These are phyloP conservation scores for Hymenoscyphus fructigenus DNA, from an alignment of 2,329 filamentous ascomycete genomes.

Conservation along the genomic window DNA sequence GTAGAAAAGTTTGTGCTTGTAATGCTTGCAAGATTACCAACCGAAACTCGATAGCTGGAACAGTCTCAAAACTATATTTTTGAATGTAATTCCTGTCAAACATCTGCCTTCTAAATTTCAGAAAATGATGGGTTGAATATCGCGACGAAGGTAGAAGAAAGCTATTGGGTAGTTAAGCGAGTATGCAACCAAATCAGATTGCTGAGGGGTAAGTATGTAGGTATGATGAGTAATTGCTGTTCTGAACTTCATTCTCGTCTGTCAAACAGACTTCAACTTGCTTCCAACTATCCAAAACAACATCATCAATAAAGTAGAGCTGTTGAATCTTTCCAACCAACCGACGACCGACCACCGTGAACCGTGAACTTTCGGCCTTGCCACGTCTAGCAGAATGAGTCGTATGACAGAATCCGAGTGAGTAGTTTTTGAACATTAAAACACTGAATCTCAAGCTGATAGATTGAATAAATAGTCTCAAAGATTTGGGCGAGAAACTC, in stretches of 20 bases:
- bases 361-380: background rate
- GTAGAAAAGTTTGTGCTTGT: too few species aligned
- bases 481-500: slow-evolving; percentile 25
- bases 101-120: too few species aligned
- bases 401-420: background rate
- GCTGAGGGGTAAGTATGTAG: background rate
- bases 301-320: background rate
- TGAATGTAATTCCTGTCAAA: too few species aligned
- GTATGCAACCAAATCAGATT: background rate
- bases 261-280: background rate
- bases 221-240: background rate
- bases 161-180: background rate
- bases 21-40: too few species aligned
- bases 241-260: background rate
- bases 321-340: background rate
- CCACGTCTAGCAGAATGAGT: background rate
- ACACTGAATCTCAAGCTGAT: background rate
- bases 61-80: too few species aligned
- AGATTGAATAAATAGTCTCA: slow-evolving; percentile 12
- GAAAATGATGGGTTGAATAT: too few species aligned
- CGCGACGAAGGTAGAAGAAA: background rate
- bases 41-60: too few species aligned
- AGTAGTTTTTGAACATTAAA: too few species aligned
- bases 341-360: too few species aligned
- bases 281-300: background rate